These are phyloP conservation scores for Nakazawaea sp. DNA, from an alignment of 805 yeast species.

Conservation along the genomic window DNA sequence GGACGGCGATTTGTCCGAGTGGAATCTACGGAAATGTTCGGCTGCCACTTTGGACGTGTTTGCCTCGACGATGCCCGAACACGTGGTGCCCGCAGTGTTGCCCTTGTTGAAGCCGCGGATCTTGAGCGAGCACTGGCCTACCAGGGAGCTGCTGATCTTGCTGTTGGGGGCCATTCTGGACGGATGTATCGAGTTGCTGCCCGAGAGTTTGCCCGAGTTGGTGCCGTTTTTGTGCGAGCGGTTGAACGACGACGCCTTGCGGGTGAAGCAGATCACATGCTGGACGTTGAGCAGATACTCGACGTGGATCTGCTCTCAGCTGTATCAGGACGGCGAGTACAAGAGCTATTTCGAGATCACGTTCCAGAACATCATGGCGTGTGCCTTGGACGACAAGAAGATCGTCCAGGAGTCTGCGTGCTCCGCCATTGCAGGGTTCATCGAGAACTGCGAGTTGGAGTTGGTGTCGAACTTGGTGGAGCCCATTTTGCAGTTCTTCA, in stretches of 20 bases:
- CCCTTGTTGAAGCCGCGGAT: slow-evolving; percentile 74
- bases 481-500: slow-evolving; percentile 63
- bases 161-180: slow-evolving; percentile 95
- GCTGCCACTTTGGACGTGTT: slow-evolving; percentile 88
- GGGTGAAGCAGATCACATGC: slow-evolving; percentile 89
- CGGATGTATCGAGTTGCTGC: slow-evolving; percentile 70
- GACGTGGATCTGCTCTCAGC: slow-evolving; percentile 72
- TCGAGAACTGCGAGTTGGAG: slow-evolving; percentile 65
- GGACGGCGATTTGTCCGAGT: slow-evolving; percentile 60
- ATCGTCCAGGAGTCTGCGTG: slow-evolving; percentile 96
- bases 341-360: slow-evolving; percentile 71
- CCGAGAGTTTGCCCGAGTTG: slow-evolving; percentile 68
- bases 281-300: slow-evolving; percentile 92
- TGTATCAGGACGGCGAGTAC: slow-evolving; percentile 54
- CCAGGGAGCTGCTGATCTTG: slow-evolving; percentile 86
- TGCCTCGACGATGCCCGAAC: slow-evolving; percentile 60
- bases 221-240: slow-evolving; percentile 83
- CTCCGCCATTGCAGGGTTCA: slow-evolving; percentile 74
- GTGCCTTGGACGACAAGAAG: slow-evolving; percentile 77
- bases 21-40: slow-evolving; percentile 91
- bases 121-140: slow-evolving; percentile 71
- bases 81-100: slow-evolving; percentile 58
- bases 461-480: slow-evolving; percentile 57
- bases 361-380: slow-evolving; percentile 63
- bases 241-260: slow-evolving; percentile 65